Evolutionary conservation across 2,329 filamentous ascomycete genomes (phyloP), one percentile per base, ranked within the genome.

Genomic region (Pseudogymnoascus sp.): DNA sequence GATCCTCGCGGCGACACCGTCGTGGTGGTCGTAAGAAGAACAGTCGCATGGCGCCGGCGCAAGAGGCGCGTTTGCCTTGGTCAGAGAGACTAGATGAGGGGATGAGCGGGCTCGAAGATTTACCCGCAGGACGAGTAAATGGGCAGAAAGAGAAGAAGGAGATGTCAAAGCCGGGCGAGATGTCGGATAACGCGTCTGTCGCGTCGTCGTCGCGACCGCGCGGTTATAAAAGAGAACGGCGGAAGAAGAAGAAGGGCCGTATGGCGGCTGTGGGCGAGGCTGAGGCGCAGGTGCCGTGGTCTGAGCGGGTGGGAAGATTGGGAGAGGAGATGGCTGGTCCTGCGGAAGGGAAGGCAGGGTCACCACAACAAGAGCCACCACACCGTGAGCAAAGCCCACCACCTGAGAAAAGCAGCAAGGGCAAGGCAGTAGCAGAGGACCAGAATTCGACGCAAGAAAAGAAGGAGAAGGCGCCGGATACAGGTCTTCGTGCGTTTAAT

Each of bases 401-500:
- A 4, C 26, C 47, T 6, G 7, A 54, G 26, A 54, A 31, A n/a
- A 54, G 26, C 47, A 18, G 3, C 1, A 54, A 54, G n/a, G 47
- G 47, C 14, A 54, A 54, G 26, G 47, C n/a, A 31, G 47, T 31
- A 31, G 47, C 47, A 26, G 26, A 54, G 47, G 47, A 31, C 26
- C 47, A 54, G n/a, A 18, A 31, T 31, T 31, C 26, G 11, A 3
- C 47, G n/a, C 47, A 31, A 31, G 47, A 54, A 31, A 31, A 21
- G 29, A 51, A 39, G 31, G 63, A 2, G 34, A 57, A 62, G 62
- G 16, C 36, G 18, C 6, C 51, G 59, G 66, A 68, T 16, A 71
- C 69, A 5, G 70, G 70, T 10, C 66, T 71, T 37, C 65, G 63
- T 31, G 63, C 67, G 11, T 71, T 71, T 64, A 72, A 71, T 62